Evolutionary conservation across 2,329 filamentous ascomycete species (phyloP), one percentile per base, ranked within the genome.

Genomic region (Fusarium sterilihyphosum): DNA sequence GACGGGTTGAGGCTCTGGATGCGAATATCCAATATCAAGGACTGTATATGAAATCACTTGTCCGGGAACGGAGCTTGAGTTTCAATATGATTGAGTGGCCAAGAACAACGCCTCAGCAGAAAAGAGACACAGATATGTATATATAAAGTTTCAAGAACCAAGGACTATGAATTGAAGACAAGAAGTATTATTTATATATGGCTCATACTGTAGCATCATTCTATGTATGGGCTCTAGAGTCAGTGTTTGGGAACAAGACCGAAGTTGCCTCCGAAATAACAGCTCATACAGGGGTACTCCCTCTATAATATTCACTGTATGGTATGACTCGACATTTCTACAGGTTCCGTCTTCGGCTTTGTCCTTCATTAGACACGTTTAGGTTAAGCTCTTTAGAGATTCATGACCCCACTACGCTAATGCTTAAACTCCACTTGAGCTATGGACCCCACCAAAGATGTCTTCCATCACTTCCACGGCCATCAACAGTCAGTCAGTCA

Each of bases 341-440:
- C 38, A 54, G 46, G 57, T 74, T 78, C 76, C 76, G 76, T 74
- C 74, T 78, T 78, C 76, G 76, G 76, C 76, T 70, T 44, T 62
- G 59, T 35, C 44, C 47, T 41, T 43, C 29, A 26, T 64, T 57
- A 64, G 35, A 29, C 52, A 29, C 35, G 38, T 49, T 70, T 38
- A 40, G 49, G 31, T 43, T 62, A 41, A 41, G 37, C 24, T 43
- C 35, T 16, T 9, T 33, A 20, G 53, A 29, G 24, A 50, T 50
- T 37, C 20, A 20, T 59, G 31, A 35, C 31, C 47, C 72, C 72
- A 73, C 64, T 58, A 6, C 46, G 29, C 53, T 65, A 60, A 54
- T 64, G 24, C 20, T 26, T 14, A 33, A 33, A 46, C 53, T 49
- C 67, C 71, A 29, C 52, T 24, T 17, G 20, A n/a, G n/a, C 37